Conservation (phyloP, 805 yeast genomes). For the Debaryomyces hansenii region DNA sequence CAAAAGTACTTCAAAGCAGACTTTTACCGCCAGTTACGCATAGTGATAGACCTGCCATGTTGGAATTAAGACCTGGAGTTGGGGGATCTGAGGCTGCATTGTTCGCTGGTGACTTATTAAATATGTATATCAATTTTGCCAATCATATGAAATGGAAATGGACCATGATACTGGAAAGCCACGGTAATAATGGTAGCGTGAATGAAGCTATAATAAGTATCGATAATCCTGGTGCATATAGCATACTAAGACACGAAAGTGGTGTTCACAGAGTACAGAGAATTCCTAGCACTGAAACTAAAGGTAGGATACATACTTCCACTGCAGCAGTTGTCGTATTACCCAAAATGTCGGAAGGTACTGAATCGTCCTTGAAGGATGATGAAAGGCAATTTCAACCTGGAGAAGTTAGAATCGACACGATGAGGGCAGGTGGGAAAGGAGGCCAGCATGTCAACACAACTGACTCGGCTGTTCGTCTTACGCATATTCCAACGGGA, state of each 20-base stretch:
- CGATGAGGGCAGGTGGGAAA: conserved; percentile 96
- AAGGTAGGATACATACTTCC: conserved; percentile 93
- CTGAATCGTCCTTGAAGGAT: conserved; percentile 42
- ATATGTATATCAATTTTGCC: conserved; percentile 80
- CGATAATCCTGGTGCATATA: conserved; percentile 76
- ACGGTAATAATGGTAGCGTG: conserved; percentile 62
- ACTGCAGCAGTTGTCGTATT: conserved; percentile 94
- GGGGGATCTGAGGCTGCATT: conserved; percentile 94
- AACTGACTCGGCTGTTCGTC: conserved; percentile 93
- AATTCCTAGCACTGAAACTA: conserved; percentile 88
- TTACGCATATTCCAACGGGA: conserved; percentile 91
- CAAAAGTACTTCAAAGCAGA: conserved; percentile 50
- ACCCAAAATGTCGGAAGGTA: conserved; percentile 71
- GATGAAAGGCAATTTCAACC: conserved; percentile 75
- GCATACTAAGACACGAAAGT: conserved; percentile 74
- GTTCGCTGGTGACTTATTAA: conserved; percentile 75
- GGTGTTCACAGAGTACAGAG: conserved; percentile 97
- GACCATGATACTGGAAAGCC: conserved; percentile 56
- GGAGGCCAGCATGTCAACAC: conserved; percentile 99
- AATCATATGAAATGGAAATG: conserved; percentile 65
- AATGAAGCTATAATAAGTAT: conserved; percentile 73
- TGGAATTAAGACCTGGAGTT: conserved; percentile 92
- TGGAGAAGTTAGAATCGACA: conserved; percentile 88
- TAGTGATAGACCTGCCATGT: conserved; percentile 70
- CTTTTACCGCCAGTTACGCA: conserved; percentile 78